Evolutionary conservation across 73 alveolate species (phyloP).

Genomic region (Effrenium voratum): DNA sequence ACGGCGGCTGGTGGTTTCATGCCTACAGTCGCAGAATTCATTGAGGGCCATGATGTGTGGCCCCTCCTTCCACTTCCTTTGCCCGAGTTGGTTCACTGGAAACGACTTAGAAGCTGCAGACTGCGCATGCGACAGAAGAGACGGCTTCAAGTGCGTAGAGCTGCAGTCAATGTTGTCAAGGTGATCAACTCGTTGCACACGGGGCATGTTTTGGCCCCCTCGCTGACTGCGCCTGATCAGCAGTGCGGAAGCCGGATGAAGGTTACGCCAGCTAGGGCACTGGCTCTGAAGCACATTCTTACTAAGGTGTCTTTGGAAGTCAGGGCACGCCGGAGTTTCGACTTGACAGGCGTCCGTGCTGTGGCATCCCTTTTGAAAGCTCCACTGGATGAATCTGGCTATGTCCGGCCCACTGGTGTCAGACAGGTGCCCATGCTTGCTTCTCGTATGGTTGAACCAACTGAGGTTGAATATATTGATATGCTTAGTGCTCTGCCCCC

Average conservation of each 20-base stretch:
- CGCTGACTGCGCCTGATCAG: not conserved
- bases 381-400: not conserved
- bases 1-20: not conserved
- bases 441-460: not conserved
- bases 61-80: constrained; percentile 7
- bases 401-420: not conserved
- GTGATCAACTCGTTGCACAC: not conserved
- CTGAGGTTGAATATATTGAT: not conserved
- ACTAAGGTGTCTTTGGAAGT: not conserved
- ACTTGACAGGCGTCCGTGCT: constrained; percentile 34
- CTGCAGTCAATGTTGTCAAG: not conserved
- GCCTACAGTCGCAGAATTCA: not conserved
- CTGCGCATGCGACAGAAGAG: not conserved
- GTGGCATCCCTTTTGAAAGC: not conserved
- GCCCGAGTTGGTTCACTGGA: not conserved
- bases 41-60: not conserved
- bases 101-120: not conserved
- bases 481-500: not conserved
- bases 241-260: not conserved
- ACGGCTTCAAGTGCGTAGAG: not conserved
- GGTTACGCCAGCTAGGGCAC: not conserved
- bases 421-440: not conserved
- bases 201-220: not conserved
- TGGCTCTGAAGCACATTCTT: not conserved
- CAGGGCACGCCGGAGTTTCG: constrained; percentile 33